phyloP scores from a whole-genome alignment of 345 rosid genomes.

The Microcos paniculata region DNA sequence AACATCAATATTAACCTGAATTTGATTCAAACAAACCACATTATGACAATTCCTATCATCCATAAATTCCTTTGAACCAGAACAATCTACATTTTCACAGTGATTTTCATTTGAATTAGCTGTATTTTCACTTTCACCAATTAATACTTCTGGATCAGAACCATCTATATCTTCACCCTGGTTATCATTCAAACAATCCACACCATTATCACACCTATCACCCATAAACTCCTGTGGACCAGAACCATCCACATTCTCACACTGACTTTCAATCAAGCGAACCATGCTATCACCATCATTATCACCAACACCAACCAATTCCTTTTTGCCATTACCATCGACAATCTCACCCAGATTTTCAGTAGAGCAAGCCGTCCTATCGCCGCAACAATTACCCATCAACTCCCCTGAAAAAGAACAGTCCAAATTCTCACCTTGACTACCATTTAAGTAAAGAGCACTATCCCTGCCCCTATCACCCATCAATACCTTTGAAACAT shows the following conservation, averaged over 20 bases:
- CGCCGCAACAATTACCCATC: not conserved
- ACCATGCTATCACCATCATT: not conserved
- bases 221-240: not conserved
- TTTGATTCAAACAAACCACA: slow-evolving; percentile 11
- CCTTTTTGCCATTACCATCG: too few species aligned
- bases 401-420: not conserved
- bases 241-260: not conserved
- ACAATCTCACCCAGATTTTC: too few species aligned
- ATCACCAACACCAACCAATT: not conserved
- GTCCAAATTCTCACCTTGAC: slow-evolving; percentile 11
- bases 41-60: not conserved
- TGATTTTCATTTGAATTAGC: not conserved
- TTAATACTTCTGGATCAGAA: not conserved
- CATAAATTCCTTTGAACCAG: not conserved
- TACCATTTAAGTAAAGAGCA: not conserved
- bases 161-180: not conserved
- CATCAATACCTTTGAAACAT: not conserved
- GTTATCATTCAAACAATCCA: not conserved
- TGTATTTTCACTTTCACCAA: not conserved
- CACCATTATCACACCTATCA: not conserved
- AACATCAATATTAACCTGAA: slow-evolving; percentile 11
- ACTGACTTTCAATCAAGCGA: not conserved
- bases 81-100: not conserved
- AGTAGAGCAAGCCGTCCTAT: too few species aligned
- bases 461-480: not conserved